Evolutionary conservation across 257 asterid species (phyloP).

Genomic region (Leptodermis oblonga): DNA sequence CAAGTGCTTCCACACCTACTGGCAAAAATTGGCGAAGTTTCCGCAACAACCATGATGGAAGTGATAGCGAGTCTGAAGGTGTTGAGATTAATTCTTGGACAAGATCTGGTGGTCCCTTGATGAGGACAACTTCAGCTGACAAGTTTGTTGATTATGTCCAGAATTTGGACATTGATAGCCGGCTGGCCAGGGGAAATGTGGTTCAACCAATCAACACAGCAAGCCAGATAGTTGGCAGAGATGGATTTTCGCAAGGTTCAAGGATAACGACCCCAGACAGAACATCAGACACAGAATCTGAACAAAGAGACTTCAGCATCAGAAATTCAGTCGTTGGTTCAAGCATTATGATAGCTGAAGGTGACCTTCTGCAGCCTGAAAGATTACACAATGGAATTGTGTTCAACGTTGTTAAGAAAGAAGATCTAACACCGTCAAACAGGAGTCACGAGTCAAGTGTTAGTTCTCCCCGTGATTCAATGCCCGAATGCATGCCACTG

Average conservation of each 20-base stretch:
- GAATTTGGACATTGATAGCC: constrained; percentile 44
- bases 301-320: constrained; percentile 35
- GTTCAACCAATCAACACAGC: constrained; percentile 25
- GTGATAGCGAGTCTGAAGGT: constrained; percentile 80
- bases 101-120: constrained; percentile 91
- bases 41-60: constrained; percentile 51
- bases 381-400: constrained; percentile 72
- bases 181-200: constrained; percentile 23
- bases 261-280: constrained; percentile 45
- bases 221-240: constrained; percentile 27
- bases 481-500: constrained; percentile 65
- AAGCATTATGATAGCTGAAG: constrained; percentile 67
- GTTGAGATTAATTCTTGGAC: constrained; percentile 74
- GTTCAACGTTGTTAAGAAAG: constrained; percentile 77
- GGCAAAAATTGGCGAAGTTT: constrained; percentile 38
- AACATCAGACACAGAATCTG: constrained; percentile 47
- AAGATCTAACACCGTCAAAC: constrained; percentile 55
- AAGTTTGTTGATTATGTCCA: constrained; percentile 73
- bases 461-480: constrained; percentile 33
- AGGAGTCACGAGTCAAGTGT: constrained; percentile 54
- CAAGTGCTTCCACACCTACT: constrained; percentile 10
- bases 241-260: constrained; percentile 32
- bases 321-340: constrained; percentile 27
- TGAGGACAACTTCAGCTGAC: constrained; percentile 94
- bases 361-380: constrained; percentile 83